These are phyloP conservation scores for Termitomyces sp. DNA, from an alignment of 768 basidiomycete genomes.

Conservation along the genomic window DNA sequence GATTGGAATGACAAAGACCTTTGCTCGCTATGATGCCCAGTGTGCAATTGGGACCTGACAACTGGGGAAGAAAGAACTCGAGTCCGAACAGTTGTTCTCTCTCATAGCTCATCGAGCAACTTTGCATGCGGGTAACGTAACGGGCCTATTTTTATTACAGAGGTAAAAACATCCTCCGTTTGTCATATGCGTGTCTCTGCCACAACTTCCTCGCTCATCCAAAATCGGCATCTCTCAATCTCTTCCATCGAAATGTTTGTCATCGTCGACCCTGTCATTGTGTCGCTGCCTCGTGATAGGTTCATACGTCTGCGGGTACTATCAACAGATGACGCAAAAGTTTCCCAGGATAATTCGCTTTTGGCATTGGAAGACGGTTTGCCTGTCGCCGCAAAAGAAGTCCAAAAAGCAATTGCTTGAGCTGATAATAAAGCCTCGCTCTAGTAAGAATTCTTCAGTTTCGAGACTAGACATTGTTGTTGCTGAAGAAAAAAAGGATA, in stretches of 20 bases:
- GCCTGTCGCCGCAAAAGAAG: slow-evolving; percentile 31
- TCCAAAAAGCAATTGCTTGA: slow-evolving; percentile 40
- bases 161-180: background rate
- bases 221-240: slow-evolving; percentile 32
- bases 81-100: background rate
- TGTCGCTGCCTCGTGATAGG: background rate
- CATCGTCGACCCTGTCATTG: slow-evolving; percentile 16
- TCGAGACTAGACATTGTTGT: background rate
- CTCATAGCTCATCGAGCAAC: too few relatives aligned
- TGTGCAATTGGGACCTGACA: background rate
- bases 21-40: background rate
- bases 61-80: background rate
- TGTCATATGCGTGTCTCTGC: slow-evolving; percentile 25
- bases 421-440: slow-evolving; percentile 30
- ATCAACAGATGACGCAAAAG: background rate
- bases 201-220: slow-evolving; percentile 32
- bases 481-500: background rate
- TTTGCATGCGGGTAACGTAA: too few relatives aligned
- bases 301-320: background rate
- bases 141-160: background rate
- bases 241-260: slow-evolving; percentile 23
- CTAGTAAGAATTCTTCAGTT: slow-evolving; percentile 10
- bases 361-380: slow-evolving; percentile 15
- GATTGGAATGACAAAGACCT: background rate
- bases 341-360: background rate